Evolutionary conservation across 805 yeast species (phyloP).

Genomic region (Saturnispora besseyi): DNA sequence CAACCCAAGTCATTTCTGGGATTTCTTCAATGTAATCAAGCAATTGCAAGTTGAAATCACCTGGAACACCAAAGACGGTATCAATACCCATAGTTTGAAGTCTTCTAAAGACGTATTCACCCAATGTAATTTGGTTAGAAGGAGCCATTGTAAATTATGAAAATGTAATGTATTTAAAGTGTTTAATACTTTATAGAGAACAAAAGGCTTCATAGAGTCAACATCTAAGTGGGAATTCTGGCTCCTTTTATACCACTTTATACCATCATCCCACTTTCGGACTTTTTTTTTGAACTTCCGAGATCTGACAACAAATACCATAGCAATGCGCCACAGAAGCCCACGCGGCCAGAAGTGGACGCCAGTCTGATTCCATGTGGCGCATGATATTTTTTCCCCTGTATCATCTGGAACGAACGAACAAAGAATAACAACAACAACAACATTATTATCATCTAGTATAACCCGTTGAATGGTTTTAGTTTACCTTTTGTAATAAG

Average conservation of each 20-base stretch:
- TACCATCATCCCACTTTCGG: conserved; percentile 3
- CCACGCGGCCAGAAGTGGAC: background rate
- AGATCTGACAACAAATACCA: background rate
- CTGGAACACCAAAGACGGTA: conserved; percentile 74
- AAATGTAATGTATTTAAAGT: background rate
- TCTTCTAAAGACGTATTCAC: conserved; percentile 72
- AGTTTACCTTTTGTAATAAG: too few species aligned
- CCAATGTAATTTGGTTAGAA: conserved; percentile 43
- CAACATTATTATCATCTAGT: too few species aligned
- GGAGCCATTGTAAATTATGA: background rate
- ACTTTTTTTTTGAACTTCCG: background rate
- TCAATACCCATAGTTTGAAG: conserved; percentile 61
- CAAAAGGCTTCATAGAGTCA: background rate
- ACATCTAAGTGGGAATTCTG: background rate
- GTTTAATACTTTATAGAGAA: background rate
- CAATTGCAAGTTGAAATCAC: conserved; percentile 68
- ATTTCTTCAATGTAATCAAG: conserved; percentile 69
- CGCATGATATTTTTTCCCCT: background rate
- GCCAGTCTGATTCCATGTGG: background rate
- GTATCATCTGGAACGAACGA: too few species aligned
- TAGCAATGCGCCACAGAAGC: background rate
- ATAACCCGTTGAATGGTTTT: too few species aligned
- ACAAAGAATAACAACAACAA: too few species aligned
- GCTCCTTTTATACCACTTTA: background rate
- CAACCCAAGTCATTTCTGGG: conserved; percentile 77